Base-by-base conservation (phyloP, 192 early-diverging fungal species). In the Umbelopsis vinacea region DNA sequence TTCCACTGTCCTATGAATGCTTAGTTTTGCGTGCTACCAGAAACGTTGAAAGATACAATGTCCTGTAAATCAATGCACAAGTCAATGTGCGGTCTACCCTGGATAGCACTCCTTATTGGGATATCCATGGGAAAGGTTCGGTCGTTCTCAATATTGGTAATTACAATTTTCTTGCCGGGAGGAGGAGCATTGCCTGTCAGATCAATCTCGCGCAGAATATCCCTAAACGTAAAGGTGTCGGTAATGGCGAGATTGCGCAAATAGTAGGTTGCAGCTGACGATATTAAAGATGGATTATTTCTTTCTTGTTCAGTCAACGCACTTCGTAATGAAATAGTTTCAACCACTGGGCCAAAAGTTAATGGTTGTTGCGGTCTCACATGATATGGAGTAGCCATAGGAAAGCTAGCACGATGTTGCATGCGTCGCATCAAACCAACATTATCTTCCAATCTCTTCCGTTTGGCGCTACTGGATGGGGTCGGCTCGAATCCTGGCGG, bases 91-190 rank as follows among this genome's bases (percentile, higher is more conserved):
- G 29, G 14, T 21, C 68, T 69, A 43, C 48, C 52, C 15, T 37
- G 69, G 17, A 80, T 67, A 43, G 74, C 75, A 35, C 70, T 76
- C 26, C 79, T 38, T 26, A 81, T 81, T 22, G 74, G 72, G 47
- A 73, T 72, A 57, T 67, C 67, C 47, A 81, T 33, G n/a, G 79
- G 79, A 54, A 68, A 81, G 4, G 72, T 74, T n/a, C 60, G 50
- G 47, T 81, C 69, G 33, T 50, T 73, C 23, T 66, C 75, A 21
- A 63, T 48, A 71, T 77, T 70, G 2, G 66, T 67, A 48, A 81
- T 74, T 54, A 81, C 67, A 22, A 81, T 74, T 22, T 75, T 53
- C 68, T 81, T 81, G 9, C 79, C 79, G 22, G 72, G 75, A n/a
- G 79, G 75, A n/a, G 79, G 79, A 45, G 79, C 69, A 5, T 37